Evolutionary conservation across 345 rosid species (phyloP).

Genomic region (Boechera divaricarpa): DNA sequence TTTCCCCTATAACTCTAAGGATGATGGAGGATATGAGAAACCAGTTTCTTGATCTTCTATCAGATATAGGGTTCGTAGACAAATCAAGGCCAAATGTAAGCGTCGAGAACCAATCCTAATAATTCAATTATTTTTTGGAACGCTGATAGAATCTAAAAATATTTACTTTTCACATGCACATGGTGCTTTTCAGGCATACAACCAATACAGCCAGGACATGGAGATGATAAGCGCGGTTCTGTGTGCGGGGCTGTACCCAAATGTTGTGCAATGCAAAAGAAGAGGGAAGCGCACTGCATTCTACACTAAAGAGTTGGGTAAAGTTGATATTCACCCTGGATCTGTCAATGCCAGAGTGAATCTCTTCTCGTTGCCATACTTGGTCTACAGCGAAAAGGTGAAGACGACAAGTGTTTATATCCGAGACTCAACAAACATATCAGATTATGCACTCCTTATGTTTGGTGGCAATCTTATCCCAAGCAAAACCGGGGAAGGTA

Average conservation of each 20-base stretch:
- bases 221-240: constrained; percentile 91
- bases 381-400: constrained; percentile 93
- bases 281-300: constrained; percentile 91
- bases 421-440: constrained; percentile 91
- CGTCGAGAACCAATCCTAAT: constrained; percentile 28
- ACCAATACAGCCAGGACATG: constrained; percentile 75
- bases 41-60: constrained; percentile 83
- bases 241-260: constrained; percentile 97
- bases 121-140: neutral
- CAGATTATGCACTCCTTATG: constrained; percentile 92
- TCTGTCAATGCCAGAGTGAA: constrained; percentile 85
- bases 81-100: constrained; percentile 78
- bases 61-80: constrained; percentile 92
- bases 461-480: constrained; percentile 88
- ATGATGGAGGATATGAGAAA: constrained; percentile 97
- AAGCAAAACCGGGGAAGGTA: constrained; percentile 76
- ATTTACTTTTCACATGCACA: neutral
- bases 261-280: constrained; percentile 95
- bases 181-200: constrained; percentile 67
- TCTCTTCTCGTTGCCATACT: constrained; percentile 83
- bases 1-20: constrained; percentile 80
- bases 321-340: constrained; percentile 92
- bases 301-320: constrained; percentile 94
- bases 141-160: constrained; percentile 7
- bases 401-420: constrained; percentile 79